Conservation (phyloP, 371 early-diverging fungal species). For the Vavraia culicis region DNA sequence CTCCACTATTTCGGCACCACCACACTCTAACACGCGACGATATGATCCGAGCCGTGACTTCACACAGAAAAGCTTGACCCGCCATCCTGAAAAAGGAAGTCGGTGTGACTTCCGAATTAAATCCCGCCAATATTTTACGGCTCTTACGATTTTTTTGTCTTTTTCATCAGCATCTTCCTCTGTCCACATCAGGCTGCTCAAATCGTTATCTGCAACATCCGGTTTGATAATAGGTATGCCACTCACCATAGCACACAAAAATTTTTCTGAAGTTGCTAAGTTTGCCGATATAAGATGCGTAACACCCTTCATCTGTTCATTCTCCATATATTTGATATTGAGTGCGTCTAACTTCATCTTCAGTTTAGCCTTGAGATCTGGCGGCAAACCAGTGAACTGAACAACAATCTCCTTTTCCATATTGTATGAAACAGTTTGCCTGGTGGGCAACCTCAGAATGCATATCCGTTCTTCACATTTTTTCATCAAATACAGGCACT, state of each 20-base stretch:
- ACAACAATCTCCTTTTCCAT: constrained; percentile 12
- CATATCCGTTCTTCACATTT: background rate
- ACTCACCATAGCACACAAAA: constrained; percentile 24
- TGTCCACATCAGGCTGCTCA: constrained; percentile 29
- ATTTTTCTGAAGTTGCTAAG: constrained; percentile 34
- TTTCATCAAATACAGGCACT: constrained; percentile 30
- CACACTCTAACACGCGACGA: constrained; percentile 19
- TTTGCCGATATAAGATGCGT: constrained; percentile 39
- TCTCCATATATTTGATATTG: constrained; percentile 20
- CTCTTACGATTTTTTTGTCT: constrained; percentile 18
- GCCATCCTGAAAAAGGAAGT: constrained; percentile 35
- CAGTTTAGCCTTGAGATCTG: constrained; percentile 15
- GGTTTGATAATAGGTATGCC: constrained; percentile 37
- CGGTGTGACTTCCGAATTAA: constrained; percentile 1
- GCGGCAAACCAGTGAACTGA: constrained; percentile 35
- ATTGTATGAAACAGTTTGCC: background rate
- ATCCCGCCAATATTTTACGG: constrained; percentile 12
- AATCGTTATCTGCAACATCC: constrained; percentile 29
- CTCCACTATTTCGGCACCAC: constrained; percentile 31
- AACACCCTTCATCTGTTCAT: constrained; percentile 24
- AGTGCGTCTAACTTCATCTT: constrained; percentile 19
- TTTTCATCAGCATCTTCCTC: constrained; percentile 10
- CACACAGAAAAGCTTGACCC: constrained; percentile 22
- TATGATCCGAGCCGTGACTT: constrained; percentile 21
- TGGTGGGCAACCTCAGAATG: background rate